phyloP scores from a whole-genome alignment of 495 filamentous ascomycete genomes.

The Annulohypoxylon nitens region DNA sequence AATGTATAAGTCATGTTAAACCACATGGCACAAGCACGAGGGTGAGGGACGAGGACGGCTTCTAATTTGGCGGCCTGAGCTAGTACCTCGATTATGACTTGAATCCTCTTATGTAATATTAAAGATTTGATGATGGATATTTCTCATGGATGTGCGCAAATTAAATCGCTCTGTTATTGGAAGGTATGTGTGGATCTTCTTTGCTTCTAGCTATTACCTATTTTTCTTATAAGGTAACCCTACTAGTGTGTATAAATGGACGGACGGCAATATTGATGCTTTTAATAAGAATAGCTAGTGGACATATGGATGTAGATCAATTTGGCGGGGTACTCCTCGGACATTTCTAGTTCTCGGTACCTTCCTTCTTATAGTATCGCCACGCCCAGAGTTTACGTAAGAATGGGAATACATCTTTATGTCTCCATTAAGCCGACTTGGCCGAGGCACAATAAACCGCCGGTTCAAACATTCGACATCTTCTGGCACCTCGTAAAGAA shows the following conservation, averaged over 20 bases:
- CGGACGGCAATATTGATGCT: too few species aligned
- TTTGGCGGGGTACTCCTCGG: slow-evolving; percentile 23
- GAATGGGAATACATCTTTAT: neutral
- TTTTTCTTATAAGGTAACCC: neutral
- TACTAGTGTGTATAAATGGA: neutral
- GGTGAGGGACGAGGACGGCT: slow-evolving; percentile 12
- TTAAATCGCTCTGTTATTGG: neutral
- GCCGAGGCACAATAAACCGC: slow-evolving; percentile 31
- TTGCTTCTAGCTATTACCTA: neutral
- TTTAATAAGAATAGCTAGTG: neutral
- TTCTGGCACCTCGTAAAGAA: neutral
- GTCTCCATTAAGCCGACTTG: slow-evolving; percentile 41
- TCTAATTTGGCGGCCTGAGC: slow-evolving; percentile 14
- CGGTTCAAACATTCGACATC: slow-evolving; percentile 1
- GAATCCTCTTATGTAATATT: neutral
- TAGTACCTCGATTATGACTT: slow-evolving; percentile 1
- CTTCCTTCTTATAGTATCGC: neutral
- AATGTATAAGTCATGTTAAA: neutral
- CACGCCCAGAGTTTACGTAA: slow-evolving; percentile 1
- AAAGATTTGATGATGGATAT: neutral
- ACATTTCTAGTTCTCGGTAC: neutral
- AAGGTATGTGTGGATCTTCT: too few species aligned
- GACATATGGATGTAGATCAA: neutral
- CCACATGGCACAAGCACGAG: slow-evolving; percentile 7
- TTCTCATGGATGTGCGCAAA: neutral